Evolutionary conservation across 306 rosid species (phyloP).

Genomic region (Myrica gale): DNA sequence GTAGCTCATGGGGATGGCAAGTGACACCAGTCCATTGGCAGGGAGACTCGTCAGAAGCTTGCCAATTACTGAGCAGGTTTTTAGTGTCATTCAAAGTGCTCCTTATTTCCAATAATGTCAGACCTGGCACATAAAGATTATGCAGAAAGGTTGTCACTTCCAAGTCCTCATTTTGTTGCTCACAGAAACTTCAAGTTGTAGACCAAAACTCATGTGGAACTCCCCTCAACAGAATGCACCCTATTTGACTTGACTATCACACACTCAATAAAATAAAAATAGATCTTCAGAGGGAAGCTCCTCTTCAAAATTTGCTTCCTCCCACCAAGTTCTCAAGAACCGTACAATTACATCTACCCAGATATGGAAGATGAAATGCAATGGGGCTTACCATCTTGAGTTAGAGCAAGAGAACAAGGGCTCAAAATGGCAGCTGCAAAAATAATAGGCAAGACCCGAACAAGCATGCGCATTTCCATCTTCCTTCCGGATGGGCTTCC

Average conservation of each 20-base stretch:
- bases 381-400: conserved; percentile 61
- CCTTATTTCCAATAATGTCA: conserved; percentile 75
- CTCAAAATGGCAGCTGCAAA: conserved; percentile 27
- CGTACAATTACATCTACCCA: neutral
- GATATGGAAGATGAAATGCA: neutral
- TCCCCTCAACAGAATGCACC: neutral
- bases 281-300: neutral
- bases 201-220: neutral
- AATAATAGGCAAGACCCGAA: conserved; percentile 40
- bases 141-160: conserved; percentile 25
- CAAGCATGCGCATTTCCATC: conserved; percentile 44
- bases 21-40: conserved; percentile 93
- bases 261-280: neutral
- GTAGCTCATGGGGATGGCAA: conserved; percentile 69
- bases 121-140: conserved; percentile 42
- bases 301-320: neutral
- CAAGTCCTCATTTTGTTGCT: neutral
- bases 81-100: conserved; percentile 65
- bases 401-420: conserved; percentile 58
- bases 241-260: neutral
- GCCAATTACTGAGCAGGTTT: conserved; percentile 73
- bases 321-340: neutral
- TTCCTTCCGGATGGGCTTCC: conserved; percentile 10
- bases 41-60: conserved; percentile 65
- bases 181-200: neutral